These are phyloP conservation scores for Xenoacremonium recifei DNA, from an alignment of 2,329 filamentous ascomycete species.

Conservation along the genomic window DNA sequence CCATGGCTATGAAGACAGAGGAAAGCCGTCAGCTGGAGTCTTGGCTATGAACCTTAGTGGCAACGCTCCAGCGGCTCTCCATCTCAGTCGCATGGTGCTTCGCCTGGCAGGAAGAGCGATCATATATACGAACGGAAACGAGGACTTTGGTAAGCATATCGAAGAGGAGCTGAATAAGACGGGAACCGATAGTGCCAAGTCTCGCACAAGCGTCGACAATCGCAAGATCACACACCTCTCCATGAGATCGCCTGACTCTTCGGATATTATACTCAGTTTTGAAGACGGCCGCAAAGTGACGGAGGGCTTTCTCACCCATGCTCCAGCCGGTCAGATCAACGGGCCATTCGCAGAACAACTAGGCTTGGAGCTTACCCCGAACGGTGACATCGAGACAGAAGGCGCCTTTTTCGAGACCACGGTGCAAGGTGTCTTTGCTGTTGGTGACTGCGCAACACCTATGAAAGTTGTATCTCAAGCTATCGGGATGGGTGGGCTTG, in stretches of 20 bases:
- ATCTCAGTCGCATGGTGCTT: slow-evolving; percentile 1
- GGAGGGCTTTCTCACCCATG: neutral
- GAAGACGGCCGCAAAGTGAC: neutral
- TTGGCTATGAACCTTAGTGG: neutral
- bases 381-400: neutral
- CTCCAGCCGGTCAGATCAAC: neutral
- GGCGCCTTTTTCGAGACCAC: neutral
- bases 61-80: neutral
- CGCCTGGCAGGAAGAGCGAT: neutral
- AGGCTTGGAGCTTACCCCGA: neutral
- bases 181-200: neutral
- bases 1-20: neutral
- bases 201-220: neutral
- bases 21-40: neutral
- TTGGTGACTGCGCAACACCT: neutral
- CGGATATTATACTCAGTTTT: neutral
- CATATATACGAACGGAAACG: slow-evolving; percentile 3
- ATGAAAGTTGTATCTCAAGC: neutral
- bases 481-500: neutral
- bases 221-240: neutral
- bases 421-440: slow-evolving; percentile 3
- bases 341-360: neutral
- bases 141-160: neutral
- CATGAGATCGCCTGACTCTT: neutral
- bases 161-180: neutral